phyloP scores from a whole-genome alignment of 139 green algal species.

The Chlorella sp. region DNA sequence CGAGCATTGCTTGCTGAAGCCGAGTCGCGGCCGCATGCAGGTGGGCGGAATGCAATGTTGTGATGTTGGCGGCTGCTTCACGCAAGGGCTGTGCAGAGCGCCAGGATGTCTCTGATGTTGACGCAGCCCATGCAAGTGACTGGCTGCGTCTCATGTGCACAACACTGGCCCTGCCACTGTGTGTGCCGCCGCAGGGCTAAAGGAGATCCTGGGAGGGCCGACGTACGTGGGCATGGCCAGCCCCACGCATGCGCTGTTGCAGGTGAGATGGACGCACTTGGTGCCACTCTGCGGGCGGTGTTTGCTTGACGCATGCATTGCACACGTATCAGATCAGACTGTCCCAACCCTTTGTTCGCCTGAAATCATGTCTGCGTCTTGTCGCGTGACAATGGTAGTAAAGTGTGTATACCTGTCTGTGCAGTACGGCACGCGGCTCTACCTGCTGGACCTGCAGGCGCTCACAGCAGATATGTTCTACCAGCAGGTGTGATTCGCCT shows the following conservation, averaged over 20 bases:
- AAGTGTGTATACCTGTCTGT: not conserved
- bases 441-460: conserved; percentile 73
- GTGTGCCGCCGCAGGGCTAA: conserved; percentile 49
- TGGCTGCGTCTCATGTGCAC: not conserved
- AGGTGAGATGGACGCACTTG: not conserved
- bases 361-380: too few species aligned
- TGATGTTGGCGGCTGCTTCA: too few species aligned
- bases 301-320: too few species aligned
- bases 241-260: conserved; percentile 64
- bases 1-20: conserved; percentile 65
- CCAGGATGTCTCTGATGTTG: too few species aligned
- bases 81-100: too few species aligned
- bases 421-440: conserved; percentile 86
- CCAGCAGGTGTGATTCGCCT: conserved; percentile 62
- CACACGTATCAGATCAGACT: too few species aligned
- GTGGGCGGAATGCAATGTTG: not conserved
- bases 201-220: conserved; percentile 69
- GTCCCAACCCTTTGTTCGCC: too few species aligned
- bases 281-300: too few species aligned
- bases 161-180: not conserved
- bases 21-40: conserved; percentile 23
- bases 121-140: too few species aligned
- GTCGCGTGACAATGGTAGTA: not conserved
- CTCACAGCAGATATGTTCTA: conserved; percentile 87
- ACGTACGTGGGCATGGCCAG: conserved; percentile 89